Conservation (phyloP, 176 grass and related monocot genomes). For the Panicum miliaceum region DNA sequence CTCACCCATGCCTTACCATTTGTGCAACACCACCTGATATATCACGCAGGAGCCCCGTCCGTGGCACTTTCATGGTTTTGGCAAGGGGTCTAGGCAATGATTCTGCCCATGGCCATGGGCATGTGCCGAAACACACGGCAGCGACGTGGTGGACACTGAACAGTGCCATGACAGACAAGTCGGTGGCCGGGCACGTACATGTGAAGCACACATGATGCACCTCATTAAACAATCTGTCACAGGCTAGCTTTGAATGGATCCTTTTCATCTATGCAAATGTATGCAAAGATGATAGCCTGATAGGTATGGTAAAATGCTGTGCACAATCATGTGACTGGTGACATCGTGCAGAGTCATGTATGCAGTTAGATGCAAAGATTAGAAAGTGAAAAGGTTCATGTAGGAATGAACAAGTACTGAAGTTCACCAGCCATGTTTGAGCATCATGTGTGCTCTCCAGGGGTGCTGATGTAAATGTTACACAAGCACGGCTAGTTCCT, state of each 20-base stretch:
- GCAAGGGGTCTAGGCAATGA: conserved; percentile 28
- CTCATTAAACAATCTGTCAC: background rate
- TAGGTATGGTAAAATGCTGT: background rate
- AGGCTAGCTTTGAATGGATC: conserved; percentile 14
- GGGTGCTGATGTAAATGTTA: conserved; percentile 30
- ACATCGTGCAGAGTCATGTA: background rate
- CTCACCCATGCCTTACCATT: conserved; percentile 35
- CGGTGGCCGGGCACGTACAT: background rate
- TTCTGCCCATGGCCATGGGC: background rate
- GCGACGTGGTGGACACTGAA: conserved; percentile 8
- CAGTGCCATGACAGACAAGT: conserved; percentile 31
- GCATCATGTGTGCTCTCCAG: conserved; percentile 1
- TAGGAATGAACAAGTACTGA: background rate
- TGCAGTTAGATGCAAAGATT: conserved; percentile 17
- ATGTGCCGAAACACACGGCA: conserved; percentile 19
- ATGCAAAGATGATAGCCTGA: background rate
- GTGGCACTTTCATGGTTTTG: conserved; percentile 45
- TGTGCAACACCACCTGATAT: conserved; percentile 41
- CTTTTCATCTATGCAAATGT: background rate
- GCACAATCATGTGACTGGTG: background rate
- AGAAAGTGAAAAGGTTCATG: background rate
- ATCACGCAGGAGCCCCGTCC: conserved; percentile 39
- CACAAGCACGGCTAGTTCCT: conserved; percentile 21
- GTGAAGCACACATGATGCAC: conserved; percentile 3
- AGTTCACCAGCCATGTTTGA: background rate